Evolutionary conservation across 768 basidiomycete species (phyloP), one percentile per base, ranked within the genome.

Genomic region (Cantharellus anzutake): DNA sequence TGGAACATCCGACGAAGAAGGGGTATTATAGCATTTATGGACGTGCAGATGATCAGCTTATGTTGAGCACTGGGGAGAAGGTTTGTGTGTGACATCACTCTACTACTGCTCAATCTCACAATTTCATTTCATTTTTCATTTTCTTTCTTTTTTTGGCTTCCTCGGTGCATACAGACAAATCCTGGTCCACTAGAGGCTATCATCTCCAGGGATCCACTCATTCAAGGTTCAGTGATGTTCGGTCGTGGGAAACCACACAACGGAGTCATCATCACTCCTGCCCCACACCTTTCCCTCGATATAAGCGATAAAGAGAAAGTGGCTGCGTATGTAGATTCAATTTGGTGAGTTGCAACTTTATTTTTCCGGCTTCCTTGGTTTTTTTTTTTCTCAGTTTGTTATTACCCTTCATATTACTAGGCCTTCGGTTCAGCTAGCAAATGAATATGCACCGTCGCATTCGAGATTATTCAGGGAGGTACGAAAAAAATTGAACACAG

Each of bases 1-100:
- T 70, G 34, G 70, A 65, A 4, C 75, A 78, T 63, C 75, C 76
- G 3, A 69, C 68, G 0, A 71, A 72, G 20, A 66, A 65, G 2
- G 64, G 65, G 1, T 62, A 70, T 38, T 76, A 69, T 68, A 71
- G 66, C 58, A 63, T 77, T 1, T 70, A 66, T 55, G 75, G 77
- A 2, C 68, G 77, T 14, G 67, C 65, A 4, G 76, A 76, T 59
- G 76, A 77, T 59, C 75, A 76, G 63, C 73, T 77, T 44, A 72
- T 73, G 65, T 68, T 73, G 50, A 68, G 65, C 40, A 74, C 71
- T 59, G 61, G 62, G 14, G 62, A 63, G 50, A 63, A 63, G 60
- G 60, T 60, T 14, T 35, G n/a, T 48, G 44, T 29, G 44, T 29
- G 20, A 29, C 20, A 29, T 29, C 20, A 29, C 20, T 29, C 20